Evolutionary conservation across 192 early-diverging fungal species (phyloP).

Genomic region (Mortierella antarctica): DNA sequence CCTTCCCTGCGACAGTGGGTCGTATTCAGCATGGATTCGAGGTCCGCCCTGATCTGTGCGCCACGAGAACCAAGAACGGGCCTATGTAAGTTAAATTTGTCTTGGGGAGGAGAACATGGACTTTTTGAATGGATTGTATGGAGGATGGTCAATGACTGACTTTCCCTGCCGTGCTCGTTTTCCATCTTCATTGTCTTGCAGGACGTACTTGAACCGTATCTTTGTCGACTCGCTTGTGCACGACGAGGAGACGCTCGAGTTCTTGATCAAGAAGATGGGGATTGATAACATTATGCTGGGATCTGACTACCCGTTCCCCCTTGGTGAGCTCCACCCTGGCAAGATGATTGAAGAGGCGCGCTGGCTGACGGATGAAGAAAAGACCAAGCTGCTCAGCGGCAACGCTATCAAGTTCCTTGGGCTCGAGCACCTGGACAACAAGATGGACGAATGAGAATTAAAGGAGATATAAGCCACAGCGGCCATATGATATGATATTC

Average conservation of each 20-base stretch:
- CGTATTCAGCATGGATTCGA: conserved; percentile 76
- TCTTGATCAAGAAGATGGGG: conserved; percentile 73
- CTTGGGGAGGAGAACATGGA: not conserved
- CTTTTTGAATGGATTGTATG: not conserved
- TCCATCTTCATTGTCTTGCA: conserved; percentile 2
- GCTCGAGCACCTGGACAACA: conserved; percentile 40
- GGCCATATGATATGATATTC: not conserved
- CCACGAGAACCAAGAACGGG: conserved; percentile 61
- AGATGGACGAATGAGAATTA: conserved; percentile 13
- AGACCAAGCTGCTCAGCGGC: conserved; percentile 65
- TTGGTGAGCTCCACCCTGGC: conserved; percentile 72
- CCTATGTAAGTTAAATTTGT: conserved; percentile 55
- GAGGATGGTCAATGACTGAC: not conserved
- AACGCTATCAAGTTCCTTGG: conserved; percentile 71
- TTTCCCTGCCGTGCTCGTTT: not conserved
- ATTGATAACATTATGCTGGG: conserved; percentile 69
- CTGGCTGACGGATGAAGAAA: conserved; percentile 67
- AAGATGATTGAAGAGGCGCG: conserved; percentile 67
- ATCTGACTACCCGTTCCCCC: conserved; percentile 65
- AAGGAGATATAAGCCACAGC: not conserved
- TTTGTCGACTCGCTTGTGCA: conserved; percentile 75
- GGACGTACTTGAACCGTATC: conserved; percentile 66
- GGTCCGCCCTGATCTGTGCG: conserved; percentile 72
- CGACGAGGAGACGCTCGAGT: conserved; percentile 71
- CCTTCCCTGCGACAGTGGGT: conserved; percentile 72